phyloP scores from a whole-genome alignment of 371 early-diverging fungal species.

The Lichtheimia ornata region DNA sequence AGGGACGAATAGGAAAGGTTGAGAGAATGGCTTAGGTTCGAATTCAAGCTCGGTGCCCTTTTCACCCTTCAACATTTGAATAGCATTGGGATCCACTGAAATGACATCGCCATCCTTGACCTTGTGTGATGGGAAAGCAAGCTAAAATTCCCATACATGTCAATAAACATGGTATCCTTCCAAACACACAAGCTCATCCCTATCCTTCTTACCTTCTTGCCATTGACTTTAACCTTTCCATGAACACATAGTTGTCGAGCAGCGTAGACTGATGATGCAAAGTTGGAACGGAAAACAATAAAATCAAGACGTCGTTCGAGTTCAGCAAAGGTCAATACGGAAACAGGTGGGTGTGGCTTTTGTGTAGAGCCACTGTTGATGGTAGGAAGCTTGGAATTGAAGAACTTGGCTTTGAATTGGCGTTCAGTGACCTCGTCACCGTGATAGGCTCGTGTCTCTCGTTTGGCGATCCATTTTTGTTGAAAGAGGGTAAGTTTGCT shows the following conservation, averaged over 20 bases:
- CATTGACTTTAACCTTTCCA: slow-evolving; percentile 92
- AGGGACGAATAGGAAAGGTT: slow-evolving; percentile 96
- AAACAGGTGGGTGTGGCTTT: slow-evolving; percentile 72
- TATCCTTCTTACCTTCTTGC: slow-evolving; percentile 66
- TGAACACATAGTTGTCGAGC: slow-evolving; percentile 84
- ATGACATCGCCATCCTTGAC: slow-evolving; percentile 91
- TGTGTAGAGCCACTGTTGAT: slow-evolving; percentile 54
- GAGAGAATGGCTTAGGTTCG: slow-evolving; percentile 76
- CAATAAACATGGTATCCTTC: not conserved
- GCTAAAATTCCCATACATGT: slow-evolving; percentile 28
- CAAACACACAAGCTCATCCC: not conserved
- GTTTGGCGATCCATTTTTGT: slow-evolving; percentile 93
- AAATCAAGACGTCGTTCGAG: slow-evolving; percentile 92
- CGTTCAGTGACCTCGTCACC: slow-evolving; percentile 86
- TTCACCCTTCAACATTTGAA: slow-evolving; percentile 72
- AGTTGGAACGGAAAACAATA: slow-evolving; percentile 89
- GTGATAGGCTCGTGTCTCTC: slow-evolving; percentile 92
- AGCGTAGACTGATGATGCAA: slow-evolving; percentile 82
- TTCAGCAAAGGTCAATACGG: slow-evolving; percentile 84
- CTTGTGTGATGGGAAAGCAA: slow-evolving; percentile 74
- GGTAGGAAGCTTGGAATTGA: slow-evolving; percentile 73
- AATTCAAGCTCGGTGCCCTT: slow-evolving; percentile 66
- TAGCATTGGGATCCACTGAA: slow-evolving; percentile 77
- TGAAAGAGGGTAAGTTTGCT: slow-evolving; percentile 85
- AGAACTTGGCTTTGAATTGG: slow-evolving; percentile 74